Evolutionary conservation across 495 filamentous ascomycete species (phyloP).

Genomic region (Penicillium diatomitis): DNA sequence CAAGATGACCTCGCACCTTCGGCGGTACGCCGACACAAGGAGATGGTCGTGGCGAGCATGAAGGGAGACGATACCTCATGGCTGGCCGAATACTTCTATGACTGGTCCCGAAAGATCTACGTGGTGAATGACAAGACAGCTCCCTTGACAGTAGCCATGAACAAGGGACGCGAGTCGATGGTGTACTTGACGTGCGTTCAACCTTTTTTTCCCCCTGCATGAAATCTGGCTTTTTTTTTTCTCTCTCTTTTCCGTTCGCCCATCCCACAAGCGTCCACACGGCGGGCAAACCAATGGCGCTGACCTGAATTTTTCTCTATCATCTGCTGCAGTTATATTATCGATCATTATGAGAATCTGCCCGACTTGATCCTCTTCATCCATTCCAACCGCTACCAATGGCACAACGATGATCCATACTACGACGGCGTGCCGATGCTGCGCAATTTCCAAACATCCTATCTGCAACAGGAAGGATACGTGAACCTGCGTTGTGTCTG

Average conservation of each 20-base stretch:
- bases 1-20: slow-evolving; percentile 23
- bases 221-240: no score
- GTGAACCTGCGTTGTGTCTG: slow-evolving; percentile 59
- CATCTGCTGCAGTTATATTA: slow-evolving; percentile 41
- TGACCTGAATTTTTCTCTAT: not conserved
- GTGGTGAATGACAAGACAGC: slow-evolving; percentile 41
- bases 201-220: no score
- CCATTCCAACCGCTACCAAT: slow-evolving; percentile 52
- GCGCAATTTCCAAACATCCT: slow-evolving; percentile 42
- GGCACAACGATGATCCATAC: slow-evolving; percentile 51
- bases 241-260: no score
- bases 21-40: slow-evolving; percentile 22
- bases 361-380: slow-evolving; percentile 52
- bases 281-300: not conserved
- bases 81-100: slow-evolving; percentile 40
- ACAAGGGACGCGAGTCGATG: slow-evolving; percentile 53
- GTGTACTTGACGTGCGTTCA: slow-evolving; percentile 48
- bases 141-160: slow-evolving; percentile 36
- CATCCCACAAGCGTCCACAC: no score
- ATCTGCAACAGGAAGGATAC: slow-evolving; percentile 49
- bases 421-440: slow-evolving; percentile 43
- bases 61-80: slow-evolving; percentile 46
- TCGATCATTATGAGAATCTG: slow-evolving; percentile 54
- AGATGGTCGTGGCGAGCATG: slow-evolving; percentile 48
- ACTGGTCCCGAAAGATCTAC: slow-evolving; percentile 44